phyloP scores from a whole-genome alignment of 805 yeast genomes.

The Yarrowia deformans region DNA sequence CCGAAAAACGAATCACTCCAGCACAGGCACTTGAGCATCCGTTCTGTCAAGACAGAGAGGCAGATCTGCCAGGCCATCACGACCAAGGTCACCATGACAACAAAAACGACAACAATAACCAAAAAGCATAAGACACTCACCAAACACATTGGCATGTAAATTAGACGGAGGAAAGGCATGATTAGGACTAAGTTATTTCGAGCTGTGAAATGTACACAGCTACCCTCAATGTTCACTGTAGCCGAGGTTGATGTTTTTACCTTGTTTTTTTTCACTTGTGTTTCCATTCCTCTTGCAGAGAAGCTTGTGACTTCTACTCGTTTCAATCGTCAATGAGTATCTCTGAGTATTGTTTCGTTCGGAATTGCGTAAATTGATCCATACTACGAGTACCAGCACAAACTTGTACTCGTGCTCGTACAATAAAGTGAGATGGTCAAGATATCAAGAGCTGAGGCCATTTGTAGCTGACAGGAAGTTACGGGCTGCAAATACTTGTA shows the following conservation, averaged over 20 bases:
- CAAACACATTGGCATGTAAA: conserved; percentile 12
- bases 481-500: no score
- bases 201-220: conserved; percentile 24
- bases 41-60: conserved; percentile 50
- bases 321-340: no score
- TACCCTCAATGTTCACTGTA: background rate
- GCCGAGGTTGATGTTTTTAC: background rate
- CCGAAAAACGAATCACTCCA: conserved; percentile 73
- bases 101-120: background rate
- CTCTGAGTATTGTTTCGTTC: no score
- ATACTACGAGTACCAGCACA: no score
- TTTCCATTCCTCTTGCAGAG: no score
- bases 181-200: conserved; percentile 10
- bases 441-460: no score
- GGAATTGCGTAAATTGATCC: no score
- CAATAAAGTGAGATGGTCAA: no score
- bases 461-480: no score
- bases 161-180: conserved; percentile 12
- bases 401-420: no score
- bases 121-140: background rate
- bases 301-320: no score
- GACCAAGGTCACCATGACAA: background rate
- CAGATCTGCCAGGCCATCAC: background rate
- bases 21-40: conserved; percentile 68
- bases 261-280: no score